Conservation (phyloP, 225 moss, liverwort and hornwort species). For the Marchantia paleacea region DNA sequence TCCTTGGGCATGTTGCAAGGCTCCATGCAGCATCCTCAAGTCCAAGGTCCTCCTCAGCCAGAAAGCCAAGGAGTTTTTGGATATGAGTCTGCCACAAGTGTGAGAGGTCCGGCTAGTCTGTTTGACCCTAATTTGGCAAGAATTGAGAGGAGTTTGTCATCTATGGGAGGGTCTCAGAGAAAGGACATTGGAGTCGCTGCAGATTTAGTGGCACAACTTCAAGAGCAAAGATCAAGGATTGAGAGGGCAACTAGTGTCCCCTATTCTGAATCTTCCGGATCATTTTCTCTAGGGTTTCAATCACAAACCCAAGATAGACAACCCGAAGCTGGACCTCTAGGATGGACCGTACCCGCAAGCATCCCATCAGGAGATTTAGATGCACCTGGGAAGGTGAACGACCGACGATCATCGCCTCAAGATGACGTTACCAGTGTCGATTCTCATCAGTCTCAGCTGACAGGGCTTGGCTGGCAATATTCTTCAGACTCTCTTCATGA, state of each 20-base stretch:
- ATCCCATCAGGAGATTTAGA: constrained; percentile 30
- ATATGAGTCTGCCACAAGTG: constrained; percentile 53
- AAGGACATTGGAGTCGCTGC: constrained; percentile 56
- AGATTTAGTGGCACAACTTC: constrained; percentile 73
- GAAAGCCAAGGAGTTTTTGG: constrained; percentile 84
- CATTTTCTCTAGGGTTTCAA: constrained; percentile 43
- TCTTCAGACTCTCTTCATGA: constrained; percentile 30
- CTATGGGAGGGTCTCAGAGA: constrained; percentile 63
- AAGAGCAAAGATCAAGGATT: constrained; percentile 72
- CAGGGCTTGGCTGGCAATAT: constrained; percentile 43
- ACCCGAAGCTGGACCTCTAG: constrained; percentile 38
- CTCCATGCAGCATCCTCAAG: constrained; percentile 53
- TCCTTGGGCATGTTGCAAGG: constrained; percentile 51
- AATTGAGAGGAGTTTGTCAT: constrained; percentile 71
- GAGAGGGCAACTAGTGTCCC: constrained; percentile 62
- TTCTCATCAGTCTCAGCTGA: constrained; percentile 35
- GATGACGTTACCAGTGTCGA: constrained; percentile 30
- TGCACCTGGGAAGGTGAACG: constrained; percentile 28
- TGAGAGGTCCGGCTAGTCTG: constrained; percentile 62
- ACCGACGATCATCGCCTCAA: constrained; percentile 29
- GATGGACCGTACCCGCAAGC: constrained; percentile 37
- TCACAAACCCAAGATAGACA: constrained; percentile 36
- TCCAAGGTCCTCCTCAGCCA: constrained; percentile 50
- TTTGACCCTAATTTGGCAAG: constrained; percentile 77
- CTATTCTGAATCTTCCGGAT: constrained; percentile 45